phyloP scores from a whole-genome alignment of 345 rosid genomes.

The Eutrema yunnanense region DNA sequence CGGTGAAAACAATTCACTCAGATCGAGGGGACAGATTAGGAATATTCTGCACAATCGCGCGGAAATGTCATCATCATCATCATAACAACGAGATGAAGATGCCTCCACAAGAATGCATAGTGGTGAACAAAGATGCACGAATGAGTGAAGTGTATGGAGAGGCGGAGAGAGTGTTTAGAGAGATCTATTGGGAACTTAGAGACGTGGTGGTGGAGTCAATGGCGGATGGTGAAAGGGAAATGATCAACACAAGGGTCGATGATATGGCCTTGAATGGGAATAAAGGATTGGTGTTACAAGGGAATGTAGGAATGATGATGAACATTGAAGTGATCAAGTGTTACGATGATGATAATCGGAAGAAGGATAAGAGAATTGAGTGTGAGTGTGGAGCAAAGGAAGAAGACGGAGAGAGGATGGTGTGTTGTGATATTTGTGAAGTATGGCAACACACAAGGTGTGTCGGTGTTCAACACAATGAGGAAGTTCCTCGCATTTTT shows the following conservation, averaged over 20 bases:
- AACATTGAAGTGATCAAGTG: constrained; percentile 16
- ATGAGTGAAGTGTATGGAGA: constrained; percentile 52
- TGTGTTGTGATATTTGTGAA: constrained; percentile 80
- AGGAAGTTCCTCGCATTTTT: constrained; percentile 66
- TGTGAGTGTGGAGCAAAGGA: constrained; percentile 65
- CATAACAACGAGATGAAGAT: constrained; percentile 19
- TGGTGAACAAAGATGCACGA: constrained; percentile 54
- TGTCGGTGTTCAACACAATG: constrained; percentile 54
- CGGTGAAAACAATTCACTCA: constrained; percentile 21
- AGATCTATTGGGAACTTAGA: constrained; percentile 67
- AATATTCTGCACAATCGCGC: constrained; percentile 47
- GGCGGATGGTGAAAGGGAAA: constrained; percentile 31
- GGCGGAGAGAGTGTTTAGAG: constrained; percentile 59
- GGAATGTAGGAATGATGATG: constrained; percentile 32
- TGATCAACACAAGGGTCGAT: constrained; percentile 34
- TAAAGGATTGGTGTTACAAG: constrained; percentile 43
- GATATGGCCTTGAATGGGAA: constrained; percentile 37
- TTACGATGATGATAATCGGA: constrained; percentile 29
- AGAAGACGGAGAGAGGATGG: constrained; percentile 83
- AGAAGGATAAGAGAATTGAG: constrained; percentile 34
- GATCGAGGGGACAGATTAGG: constrained; percentile 39
- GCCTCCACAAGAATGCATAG: constrained; percentile 62
- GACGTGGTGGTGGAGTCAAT: constrained; percentile 44
- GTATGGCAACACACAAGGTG: constrained; percentile 90
- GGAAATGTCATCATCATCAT: constrained; percentile 29